Evolutionary conservation across 495 filamentous ascomycete genomes (phyloP), one percentile per base, ranked within the genome.

Genomic region (Lasiosphaeris hirsuta): DNA sequence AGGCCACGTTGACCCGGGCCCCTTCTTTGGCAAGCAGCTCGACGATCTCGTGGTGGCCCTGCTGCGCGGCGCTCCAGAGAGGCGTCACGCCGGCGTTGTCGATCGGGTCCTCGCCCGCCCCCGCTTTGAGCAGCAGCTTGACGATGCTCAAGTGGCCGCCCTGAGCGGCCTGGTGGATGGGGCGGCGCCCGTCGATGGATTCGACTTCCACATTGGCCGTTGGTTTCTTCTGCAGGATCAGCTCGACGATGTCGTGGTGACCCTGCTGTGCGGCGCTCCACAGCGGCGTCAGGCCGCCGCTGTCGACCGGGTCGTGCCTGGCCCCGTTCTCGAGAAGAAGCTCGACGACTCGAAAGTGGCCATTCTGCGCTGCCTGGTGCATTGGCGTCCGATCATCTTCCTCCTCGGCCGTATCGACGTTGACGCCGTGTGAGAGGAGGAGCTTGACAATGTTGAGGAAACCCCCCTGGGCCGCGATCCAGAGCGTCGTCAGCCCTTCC

Each of bases 141-240:
- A 34, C 6, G 11, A 11, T 10, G 9, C 11, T 18, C 3, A 50
- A 14, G 13, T 50, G 34, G 3, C 47, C 47, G 4, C 13, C 0
- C 18, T 50, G 7, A n/a, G 47, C 47, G 11, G 47, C 47, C 30
- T 50, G 47, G 47, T 50, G 47, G 5, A 50, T 11, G 13, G 47
- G 13, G n/a, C 47, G 47, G 3, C 47, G 47, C 47, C n/a, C n/a
- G n/a, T 18, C 47, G 11, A 13, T 13, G 1, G 8, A 1, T 7
- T 50, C 33, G 0, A 13, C 23, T n/a, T 50, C 47, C 5, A 37
- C 0, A 18, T 50, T 34, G 3, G 30, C 15, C 34, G 34, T 50
- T 14, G 10, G 10, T 7, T 14, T n/a, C 5, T 7, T 10, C 1
- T 37, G 10, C 18, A 37, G 33, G 13, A 50, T 50, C 47, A 50